phyloP scores from a whole-genome alignment of 768 basidiomycete genomes.

The Panellus pusillus region DNA sequence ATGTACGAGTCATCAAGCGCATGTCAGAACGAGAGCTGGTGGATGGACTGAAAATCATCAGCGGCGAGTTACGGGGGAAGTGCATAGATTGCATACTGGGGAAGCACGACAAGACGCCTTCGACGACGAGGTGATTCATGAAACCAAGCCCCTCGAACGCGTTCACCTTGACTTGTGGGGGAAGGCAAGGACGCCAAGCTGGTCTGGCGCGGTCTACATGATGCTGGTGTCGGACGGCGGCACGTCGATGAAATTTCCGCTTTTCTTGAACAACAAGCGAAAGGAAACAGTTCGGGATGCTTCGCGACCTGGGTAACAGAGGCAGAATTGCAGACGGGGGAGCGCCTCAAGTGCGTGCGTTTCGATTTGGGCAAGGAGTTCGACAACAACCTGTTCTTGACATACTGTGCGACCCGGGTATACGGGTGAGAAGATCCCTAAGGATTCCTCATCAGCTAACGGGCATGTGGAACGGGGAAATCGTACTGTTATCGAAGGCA shows the following conservation, averaged over 20 bases:
- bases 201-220: conserved; percentile 23
- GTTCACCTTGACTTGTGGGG: conserved; percentile 29
- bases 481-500: conserved; percentile 21
- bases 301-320: conserved; percentile 14
- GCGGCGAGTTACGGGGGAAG: not conserved
- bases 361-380: conserved; percentile 32
- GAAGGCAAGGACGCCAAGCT: conserved; percentile 15
- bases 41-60: conserved; percentile 20
- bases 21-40: conserved; percentile 20
- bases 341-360: conserved; percentile 14
- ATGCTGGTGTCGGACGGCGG: conserved; percentile 27
- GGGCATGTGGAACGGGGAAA: conserved; percentile 27
- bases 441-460: conserved; percentile 27
- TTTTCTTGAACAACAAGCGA: conserved; percentile 26
- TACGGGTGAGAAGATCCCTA: conserved; percentile 15
- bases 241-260: conserved; percentile 10
- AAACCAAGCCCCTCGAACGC: conserved; percentile 16
- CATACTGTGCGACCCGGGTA: conserved; percentile 22
- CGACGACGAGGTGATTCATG: conserved; percentile 17
- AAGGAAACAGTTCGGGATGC: conserved; percentile 18
- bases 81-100: conserved; percentile 31
- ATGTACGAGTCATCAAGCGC: not conserved
- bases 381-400: conserved; percentile 22
- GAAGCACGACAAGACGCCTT: conserved; percentile 25
- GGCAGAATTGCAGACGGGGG: conserved; percentile 21